phyloP scores from a whole-genome alignment of 2,329 filamentous ascomycete genomes.

The Aspergillus novoparasiticus region DNA sequence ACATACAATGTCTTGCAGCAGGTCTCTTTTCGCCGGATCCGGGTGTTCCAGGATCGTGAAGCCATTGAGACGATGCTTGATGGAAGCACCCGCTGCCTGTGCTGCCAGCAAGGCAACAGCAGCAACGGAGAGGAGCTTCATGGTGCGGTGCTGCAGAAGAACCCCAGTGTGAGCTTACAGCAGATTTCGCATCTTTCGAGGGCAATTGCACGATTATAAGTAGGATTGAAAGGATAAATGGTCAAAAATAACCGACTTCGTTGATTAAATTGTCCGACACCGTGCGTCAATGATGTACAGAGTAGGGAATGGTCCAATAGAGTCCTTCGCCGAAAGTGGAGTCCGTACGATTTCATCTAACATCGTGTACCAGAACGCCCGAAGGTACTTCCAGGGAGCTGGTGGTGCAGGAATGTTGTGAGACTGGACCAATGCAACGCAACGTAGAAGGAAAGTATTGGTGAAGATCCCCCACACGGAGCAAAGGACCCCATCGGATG shows the following conservation, averaged over 20 bases:
- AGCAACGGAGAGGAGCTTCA: conserved; percentile 43
- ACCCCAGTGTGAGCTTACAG: neutral
- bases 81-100: conserved; percentile 50
- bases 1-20: conserved; percentile 44
- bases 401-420: neutral
- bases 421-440: neutral
- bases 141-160: conserved; percentile 20
- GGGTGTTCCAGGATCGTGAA: conserved; percentile 48
- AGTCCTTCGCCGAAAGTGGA: neutral
- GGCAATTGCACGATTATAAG: neutral
- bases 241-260: neutral
- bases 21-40: conserved; percentile 47
- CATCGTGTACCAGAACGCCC: neutral
- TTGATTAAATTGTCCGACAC: neutral
- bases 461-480: conserved; percentile 15
- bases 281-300: neutral
- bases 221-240: neutral
- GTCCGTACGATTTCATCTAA: neutral
- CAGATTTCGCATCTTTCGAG: neutral
- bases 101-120: conserved; percentile 43
- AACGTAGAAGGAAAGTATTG: neutral
- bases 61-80: conserved; percentile 53
- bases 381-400: neutral
- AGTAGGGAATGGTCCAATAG: neutral
- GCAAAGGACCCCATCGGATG: neutral